Evolutionary conservation across 1,139 yeast species (phyloP).

Genomic region (Geotrichum bryndzae): DNA sequence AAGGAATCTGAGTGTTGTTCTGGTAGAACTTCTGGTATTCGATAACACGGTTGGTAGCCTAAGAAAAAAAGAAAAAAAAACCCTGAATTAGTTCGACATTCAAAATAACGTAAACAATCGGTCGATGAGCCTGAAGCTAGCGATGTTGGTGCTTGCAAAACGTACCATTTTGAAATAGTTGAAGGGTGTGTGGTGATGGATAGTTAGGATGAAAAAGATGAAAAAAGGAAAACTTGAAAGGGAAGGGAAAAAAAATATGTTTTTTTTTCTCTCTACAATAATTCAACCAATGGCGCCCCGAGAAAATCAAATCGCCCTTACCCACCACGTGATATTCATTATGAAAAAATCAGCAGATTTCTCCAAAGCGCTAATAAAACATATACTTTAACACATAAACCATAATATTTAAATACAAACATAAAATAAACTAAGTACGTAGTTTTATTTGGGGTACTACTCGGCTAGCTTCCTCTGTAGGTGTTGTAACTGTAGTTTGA

Average conservation of each 20-base stretch:
- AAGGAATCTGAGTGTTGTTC: constrained; percentile 33
- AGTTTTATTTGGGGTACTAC: background rate
- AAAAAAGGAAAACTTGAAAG: background rate
- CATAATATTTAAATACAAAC: too few relatives aligned
- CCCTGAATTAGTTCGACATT: background rate
- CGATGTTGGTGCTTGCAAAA: too few relatives aligned
- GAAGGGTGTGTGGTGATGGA: background rate
- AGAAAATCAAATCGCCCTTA: background rate
- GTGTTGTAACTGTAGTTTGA: constrained; percentile 85
- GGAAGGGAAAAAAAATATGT: background rate
- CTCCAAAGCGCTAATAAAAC: too few relatives aligned
- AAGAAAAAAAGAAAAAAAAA: background rate
- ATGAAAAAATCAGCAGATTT: background rate
- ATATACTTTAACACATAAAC: too few relatives aligned
- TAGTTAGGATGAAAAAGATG: background rate
- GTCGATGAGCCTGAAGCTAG: background rate
- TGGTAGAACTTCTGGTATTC: constrained; percentile 38
- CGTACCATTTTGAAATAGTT: background rate
- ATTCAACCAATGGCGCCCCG: background rate
- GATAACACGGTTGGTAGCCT: constrained; percentile 31
- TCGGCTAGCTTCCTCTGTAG: constrained; percentile 63
- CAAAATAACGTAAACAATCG: background rate
- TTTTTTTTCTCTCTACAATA: background rate
- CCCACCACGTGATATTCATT: background rate
- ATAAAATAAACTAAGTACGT: background rate